phyloP scores from a whole-genome alignment of 2,329 filamentous ascomycete species.

The Penicillium sp. region DNA sequence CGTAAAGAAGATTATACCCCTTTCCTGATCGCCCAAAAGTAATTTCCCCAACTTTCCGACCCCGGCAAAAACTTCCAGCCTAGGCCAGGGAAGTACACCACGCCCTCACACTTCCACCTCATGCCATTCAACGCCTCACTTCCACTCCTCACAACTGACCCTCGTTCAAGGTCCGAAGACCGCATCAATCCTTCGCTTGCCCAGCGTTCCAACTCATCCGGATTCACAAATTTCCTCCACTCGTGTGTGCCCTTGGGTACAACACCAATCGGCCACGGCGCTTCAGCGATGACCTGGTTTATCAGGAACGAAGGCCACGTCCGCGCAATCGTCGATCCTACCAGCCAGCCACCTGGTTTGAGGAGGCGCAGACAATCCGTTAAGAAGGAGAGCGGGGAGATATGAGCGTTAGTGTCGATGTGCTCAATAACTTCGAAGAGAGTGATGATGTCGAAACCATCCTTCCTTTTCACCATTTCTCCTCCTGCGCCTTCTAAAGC shows the following conservation, averaged over 20 bases:
- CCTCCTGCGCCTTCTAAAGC: neutral
- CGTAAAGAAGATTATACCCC: constrained; percentile 30
- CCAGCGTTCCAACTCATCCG: constrained; percentile 64
- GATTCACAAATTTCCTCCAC: constrained; percentile 95
- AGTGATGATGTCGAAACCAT: constrained; percentile 76
- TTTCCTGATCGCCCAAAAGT: constrained; percentile 86
- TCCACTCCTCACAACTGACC: constrained; percentile 29
- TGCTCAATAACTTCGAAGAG: constrained; percentile 97
- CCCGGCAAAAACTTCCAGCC: constrained; percentile 86
- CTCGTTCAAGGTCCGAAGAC: constrained; percentile 50
- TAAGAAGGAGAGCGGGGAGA: constrained; percentile 73
- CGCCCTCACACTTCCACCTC: constrained; percentile 74
- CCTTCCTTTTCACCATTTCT: constrained; percentile 38
- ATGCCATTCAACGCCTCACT: constrained; percentile 35
- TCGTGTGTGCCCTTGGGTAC: constrained; percentile 94
- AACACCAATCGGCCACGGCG: constrained; percentile 69
- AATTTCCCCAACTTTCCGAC: constrained; percentile 88
- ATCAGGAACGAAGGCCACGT: constrained; percentile 89
- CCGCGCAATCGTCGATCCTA: constrained; percentile 89
- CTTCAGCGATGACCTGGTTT: constrained; percentile 90
- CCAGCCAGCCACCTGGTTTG: constrained; percentile 88
- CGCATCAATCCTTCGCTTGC: constrained; percentile 49
- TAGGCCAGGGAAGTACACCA: constrained; percentile 85
- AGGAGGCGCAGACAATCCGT: constrained; percentile 65
- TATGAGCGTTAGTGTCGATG: constrained; percentile 74